A percentile compares a stretch with the other conserved stretches of the same genome.
phyloP scores from a whole-genome alignment of 768 basidiomycete species.

The Atractiella rhizophila region DNA sequence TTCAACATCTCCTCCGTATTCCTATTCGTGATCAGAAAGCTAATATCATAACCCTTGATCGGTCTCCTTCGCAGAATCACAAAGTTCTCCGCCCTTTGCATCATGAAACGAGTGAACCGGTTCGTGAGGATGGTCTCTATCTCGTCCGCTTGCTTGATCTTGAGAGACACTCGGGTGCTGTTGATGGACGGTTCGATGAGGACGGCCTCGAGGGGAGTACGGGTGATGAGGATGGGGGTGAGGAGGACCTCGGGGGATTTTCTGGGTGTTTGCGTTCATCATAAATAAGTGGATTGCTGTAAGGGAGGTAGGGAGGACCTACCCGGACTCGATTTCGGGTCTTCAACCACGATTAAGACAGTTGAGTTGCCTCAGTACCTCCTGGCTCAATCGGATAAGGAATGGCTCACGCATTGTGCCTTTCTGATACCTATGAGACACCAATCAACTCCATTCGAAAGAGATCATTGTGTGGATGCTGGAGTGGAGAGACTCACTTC shows the following conservation, averaged over 20 bases:
- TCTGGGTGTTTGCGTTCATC: constrained; percentile 24
- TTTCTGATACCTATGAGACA: not conserved
- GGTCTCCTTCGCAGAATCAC: constrained; percentile 87
- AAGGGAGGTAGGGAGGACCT: constrained; percentile 14
- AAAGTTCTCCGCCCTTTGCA: constrained; percentile 93
- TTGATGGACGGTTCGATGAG: constrained; percentile 93
- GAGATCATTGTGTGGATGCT: not conserved
- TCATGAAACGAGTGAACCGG: constrained; percentile 86
- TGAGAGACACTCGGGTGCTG: constrained; percentile 86
- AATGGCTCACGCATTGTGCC: constrained; percentile 1
- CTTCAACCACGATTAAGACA: too few relatives aligned
- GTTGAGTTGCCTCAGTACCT: constrained; percentile 94
- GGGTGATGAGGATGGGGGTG: constrained; percentile 75
- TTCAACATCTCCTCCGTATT: constrained; percentile 97
- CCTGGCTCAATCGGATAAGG: constrained; percentile 3
- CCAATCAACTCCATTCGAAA: not conserved
- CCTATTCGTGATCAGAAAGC: constrained; percentile 88
- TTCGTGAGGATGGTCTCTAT: constrained; percentile 91
- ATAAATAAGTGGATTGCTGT: not conserved
- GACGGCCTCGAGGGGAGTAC: constrained; percentile 91
- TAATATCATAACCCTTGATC: constrained; percentile 93
- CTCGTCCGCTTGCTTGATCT: constrained; percentile 98
- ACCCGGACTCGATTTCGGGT: constrained; percentile 81
- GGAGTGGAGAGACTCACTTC: constrained; percentile 32
- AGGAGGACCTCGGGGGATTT: constrained; percentile 81